Evolutionary conservation across 2,329 filamentous ascomycete species (phyloP), one percentile per base, ranked within the genome.

Genomic region (Nectriaceae sp.): DNA sequence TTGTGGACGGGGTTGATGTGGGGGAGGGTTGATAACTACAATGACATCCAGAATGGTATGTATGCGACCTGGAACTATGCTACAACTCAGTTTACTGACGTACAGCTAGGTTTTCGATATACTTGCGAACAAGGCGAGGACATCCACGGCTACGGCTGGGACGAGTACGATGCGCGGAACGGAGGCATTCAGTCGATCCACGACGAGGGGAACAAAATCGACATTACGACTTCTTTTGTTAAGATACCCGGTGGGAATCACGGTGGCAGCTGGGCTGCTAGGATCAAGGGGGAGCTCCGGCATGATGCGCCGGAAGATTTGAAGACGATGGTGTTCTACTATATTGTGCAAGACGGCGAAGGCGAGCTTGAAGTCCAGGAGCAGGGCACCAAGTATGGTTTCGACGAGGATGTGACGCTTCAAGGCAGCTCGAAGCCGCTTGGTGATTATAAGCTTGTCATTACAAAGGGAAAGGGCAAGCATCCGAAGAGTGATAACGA

Each of bases 141-240:
- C 56, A 96, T 99, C 80, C 88, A 84, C 40, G 93, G 93, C 47
- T 99, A 99, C 69, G 94, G 94, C 53, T 99, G 94, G 94, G 92
- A 97, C 63, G 90, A 96, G 67, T 99, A 95, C 69, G 94, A 99
- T 70, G 86, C 91, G 19, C 82, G 94, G 49, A 87, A 80, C 47
- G 94, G 94, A 53, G 94, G 94, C 47, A 79, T 89, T 19, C 90
- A 99, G 71, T 89, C 88, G 1, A 93, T 99, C 50, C 90, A 95
- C 65, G 94, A 99, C 68, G 85, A 86, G 45, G 87, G 83, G 41
- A 99, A 99, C 71, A 82, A 82, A 48, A 80, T 99, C 57, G 92
- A 97, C 71, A 81, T 99, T 54, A 95, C 89, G 8, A 97, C 93
- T 37, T 89, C 90, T 43, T 97, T 97, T 70, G 84, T 97, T 64